phyloP scores from a whole-genome alignment of 345 rosid genomes.

The Linum usitatissimum region DNA sequence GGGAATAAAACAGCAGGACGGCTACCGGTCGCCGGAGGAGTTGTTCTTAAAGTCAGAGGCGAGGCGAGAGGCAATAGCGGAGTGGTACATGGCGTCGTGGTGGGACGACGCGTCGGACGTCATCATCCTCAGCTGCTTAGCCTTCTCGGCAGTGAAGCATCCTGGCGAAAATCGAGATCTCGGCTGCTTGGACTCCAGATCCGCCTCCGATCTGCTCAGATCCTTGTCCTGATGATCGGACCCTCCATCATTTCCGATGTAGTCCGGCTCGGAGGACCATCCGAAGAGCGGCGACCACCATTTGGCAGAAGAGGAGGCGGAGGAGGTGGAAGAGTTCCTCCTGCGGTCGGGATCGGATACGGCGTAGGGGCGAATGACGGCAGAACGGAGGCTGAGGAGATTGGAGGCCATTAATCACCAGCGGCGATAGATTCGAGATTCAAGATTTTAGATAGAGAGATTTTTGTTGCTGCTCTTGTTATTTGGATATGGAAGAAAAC shows the following conservation, averaged over 20 bases:
- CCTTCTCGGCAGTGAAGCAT: constrained; percentile 51
- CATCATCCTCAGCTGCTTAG: constrained; percentile 48
- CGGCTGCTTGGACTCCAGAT: constrained; percentile 12
- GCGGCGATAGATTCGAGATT: no score
- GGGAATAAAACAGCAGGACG: not conserved
- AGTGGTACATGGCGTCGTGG: constrained; percentile 73
- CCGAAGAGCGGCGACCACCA: constrained; percentile 61
- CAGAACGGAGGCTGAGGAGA: no score
- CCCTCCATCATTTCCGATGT: constrained; percentile 1
- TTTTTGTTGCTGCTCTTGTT: no score
- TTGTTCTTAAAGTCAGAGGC: constrained; percentile 35
- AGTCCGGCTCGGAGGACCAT: constrained; percentile 42
- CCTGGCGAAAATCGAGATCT: constrained; percentile 32
- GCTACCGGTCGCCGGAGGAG: constrained; percentile 17
- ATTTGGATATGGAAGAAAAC: no score
- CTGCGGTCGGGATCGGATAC: constrained; percentile 3
- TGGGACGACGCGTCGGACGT: constrained; percentile 28
- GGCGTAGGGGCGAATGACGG: no score
- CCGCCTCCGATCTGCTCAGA: constrained; percentile 13
- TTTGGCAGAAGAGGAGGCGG: constrained; percentile 12
- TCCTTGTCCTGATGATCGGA: constrained; percentile 4
- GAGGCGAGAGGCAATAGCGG: constrained; percentile 53
- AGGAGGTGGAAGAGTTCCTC: constrained; percentile 6
- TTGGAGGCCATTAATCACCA: no score
- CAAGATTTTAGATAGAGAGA: no score